A percentile compares a stretch with the other conserved stretches of the same genome.
These are phyloP conservation scores for Xylaria hypoxylon DNA, from an alignment of 2,329 filamentous ascomycete genomes.

Conservation along the genomic window DNA sequence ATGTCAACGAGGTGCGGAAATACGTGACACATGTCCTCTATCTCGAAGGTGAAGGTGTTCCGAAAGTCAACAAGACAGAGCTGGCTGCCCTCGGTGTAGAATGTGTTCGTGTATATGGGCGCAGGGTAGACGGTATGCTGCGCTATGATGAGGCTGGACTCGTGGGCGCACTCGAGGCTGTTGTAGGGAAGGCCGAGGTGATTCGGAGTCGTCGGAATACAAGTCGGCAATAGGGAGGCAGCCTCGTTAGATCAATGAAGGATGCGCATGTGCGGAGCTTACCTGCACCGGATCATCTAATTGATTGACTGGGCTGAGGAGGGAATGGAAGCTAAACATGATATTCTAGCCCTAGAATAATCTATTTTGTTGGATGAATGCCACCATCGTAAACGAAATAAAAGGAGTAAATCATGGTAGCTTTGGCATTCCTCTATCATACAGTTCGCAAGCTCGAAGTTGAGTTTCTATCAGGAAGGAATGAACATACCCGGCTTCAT, in stretches of 20 bases:
- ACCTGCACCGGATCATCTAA: not conserved
- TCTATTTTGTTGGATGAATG: not conserved
- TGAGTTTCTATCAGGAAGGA: conserved; percentile 33
- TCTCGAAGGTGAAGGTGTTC: conserved; percentile 76
- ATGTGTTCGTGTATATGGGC: conserved; percentile 80
- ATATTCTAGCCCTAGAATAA: not conserved
- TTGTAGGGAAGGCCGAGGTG: conserved; percentile 70
- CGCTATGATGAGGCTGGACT: conserved; percentile 82
- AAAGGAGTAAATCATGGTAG: conserved; percentile 36
- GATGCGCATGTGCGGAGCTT: not conserved
- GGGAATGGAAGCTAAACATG: not conserved
- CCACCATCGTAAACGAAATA: not conserved
- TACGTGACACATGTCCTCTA: conserved; percentile 91
- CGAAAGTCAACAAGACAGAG: conserved; percentile 74
- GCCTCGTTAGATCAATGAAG: no score
- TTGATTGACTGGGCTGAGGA: not conserved
- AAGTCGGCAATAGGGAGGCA: conserved; percentile 40
- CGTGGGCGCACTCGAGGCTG: conserved; percentile 78
- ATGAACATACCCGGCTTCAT: conserved; percentile 35
- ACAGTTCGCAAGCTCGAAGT: conserved; percentile 41
- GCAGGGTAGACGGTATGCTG: conserved; percentile 65
- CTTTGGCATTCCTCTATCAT: conserved; percentile 45
- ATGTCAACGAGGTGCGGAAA: conserved; percentile 57
- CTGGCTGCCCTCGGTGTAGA: conserved; percentile 78
- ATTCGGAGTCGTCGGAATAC: conserved; percentile 61